Evolutionary conservation across 1,284 basidiomycete species (phyloP), one percentile per base, ranked within the genome.

Genomic region (Filobasidium uniguttulatum): DNA sequence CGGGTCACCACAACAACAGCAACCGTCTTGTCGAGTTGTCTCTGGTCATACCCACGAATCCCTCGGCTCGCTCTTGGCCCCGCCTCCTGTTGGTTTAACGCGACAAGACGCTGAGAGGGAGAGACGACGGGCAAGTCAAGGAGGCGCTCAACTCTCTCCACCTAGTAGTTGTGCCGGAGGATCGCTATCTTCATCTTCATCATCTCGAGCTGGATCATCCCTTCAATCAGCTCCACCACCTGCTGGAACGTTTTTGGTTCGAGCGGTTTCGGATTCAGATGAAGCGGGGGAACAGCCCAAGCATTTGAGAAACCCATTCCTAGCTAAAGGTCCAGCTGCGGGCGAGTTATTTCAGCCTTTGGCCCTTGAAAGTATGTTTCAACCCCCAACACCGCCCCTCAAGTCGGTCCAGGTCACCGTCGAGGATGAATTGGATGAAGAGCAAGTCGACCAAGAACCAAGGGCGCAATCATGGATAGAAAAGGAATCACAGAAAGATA

Each of bases 281-380:
- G 56, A 56, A 48, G 61, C 59, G 29, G 23, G 9, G 28, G 15
- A 28, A 20, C 12, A 29, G 43, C 33, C 26, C 34, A 35, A 20
- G 47, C 46, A 37, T 57, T 61, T 63, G 15, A 57, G 58, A 38
- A 65, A 64, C 48, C 60, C 62, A 3, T 59, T 63, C 34, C 51
- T 55, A 1, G 52, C 20, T 14, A 26, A 43, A 26, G 60, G 60
- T 52, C 60, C 57, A 35, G 57, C 56, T 15, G 53, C 38, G 5
- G 57, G 54, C 37, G 80, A 85, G 63, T 79, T 91, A 60, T 91
- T 91, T 68, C 84, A 80, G 47, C 85, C 85, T 0, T 66, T 88
- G 49, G 80, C 82, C 4, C 73, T 91, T 9, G 87, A 91, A 67
- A 76, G 76, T 48, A 86, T 91, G 84, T 91, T 91, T 59, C 83